These are phyloP conservation scores for Suillus weaverae DNA, from an alignment of 768 basidiomycete species.

Conservation along the genomic window DNA sequence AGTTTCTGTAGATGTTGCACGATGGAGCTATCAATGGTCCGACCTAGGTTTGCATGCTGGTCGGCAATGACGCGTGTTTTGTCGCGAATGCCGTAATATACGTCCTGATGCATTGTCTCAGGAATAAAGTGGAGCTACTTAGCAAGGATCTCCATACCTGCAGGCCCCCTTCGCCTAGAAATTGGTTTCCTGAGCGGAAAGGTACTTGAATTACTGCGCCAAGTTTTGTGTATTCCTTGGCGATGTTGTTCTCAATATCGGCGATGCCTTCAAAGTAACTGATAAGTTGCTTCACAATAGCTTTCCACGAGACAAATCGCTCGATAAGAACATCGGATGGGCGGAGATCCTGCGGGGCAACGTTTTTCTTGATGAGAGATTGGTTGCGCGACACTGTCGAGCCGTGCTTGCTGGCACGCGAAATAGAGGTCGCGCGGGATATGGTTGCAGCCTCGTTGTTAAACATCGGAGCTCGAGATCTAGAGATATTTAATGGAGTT, in stretches of 20 bases:
- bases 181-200: conserved; percentile 93
- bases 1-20: conserved; percentile 98
- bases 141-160: conserved; percentile 49
- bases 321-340: conserved; percentile 97
- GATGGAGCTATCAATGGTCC: conserved; percentile 95
- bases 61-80: conserved; percentile 92
- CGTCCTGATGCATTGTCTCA: conserved; percentile 52
- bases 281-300: conserved; percentile 93
- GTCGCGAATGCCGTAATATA: conserved; percentile 91
- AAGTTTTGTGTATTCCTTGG: conserved; percentile 89
- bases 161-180: conserved; percentile 95
- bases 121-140: background rate
- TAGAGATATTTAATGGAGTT: background rate
- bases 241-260: conserved; percentile 94
- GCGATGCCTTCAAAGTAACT: conserved; percentile 85
- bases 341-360: conserved; percentile 83
- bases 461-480: conserved; percentile 18
- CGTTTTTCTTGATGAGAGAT: conserved; percentile 93
- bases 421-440: conserved; percentile 73
- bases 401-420: conserved; percentile 59
- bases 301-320: conserved; percentile 92
- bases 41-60: conserved; percentile 93
- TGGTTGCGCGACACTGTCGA: conserved; percentile 79
- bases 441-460: conserved; percentile 50
- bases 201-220: conserved; percentile 97